Evolutionary conservation across 2,329 filamentous ascomycete species (phyloP), one percentile per base, ranked within the genome.

Genomic region (Microthyrium microscopicum): DNA sequence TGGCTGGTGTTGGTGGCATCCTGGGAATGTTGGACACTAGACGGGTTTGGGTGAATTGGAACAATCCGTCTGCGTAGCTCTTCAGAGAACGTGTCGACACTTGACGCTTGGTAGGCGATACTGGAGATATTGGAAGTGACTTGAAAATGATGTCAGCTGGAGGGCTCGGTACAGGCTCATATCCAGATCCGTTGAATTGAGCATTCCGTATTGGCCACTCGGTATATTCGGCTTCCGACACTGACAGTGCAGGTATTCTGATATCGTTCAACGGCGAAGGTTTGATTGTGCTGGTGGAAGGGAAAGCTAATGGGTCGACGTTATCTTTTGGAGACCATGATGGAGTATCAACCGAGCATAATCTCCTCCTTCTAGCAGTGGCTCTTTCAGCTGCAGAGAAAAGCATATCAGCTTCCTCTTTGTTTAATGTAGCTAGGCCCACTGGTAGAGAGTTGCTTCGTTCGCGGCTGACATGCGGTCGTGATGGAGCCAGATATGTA

Each of bases 371-470:
- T 20, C 35, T 21, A 12, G 29, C 29, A 13, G 30, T 37, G 5
- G 35, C 35, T 19, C 35, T 7, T 19, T 34, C 35, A 28, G 29
- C 35, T 9, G 35, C 35, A 21, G 35, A 37, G 13, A 34, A 33
- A 3, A 37, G n/a, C n/a, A 37, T 21, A 22, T 25, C 21, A 12
- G 35, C 35, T 16, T 37, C 35, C 19, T 33, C 30, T 8, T 20
- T 24, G 11, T 20, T 27, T 5, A 37, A 24, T 16, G 32, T 33
- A 4, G 15, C 34, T 3, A 31, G 34, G 11, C 28, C 28, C 20
- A 21, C 22, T 13, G 35, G 35, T 11, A 34, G 16, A 16, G 35
- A 37, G 12, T 37, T 37, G 30, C 35, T 37, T 17, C 35, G 20
- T 16, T 37, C 17, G 12, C 35, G 35, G 13, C 29, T 27, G 7